These are phyloP conservation scores for Malassezia pachydermatis DNA, from an alignment of 1,284 basidiomycete genomes.

Conservation along the genomic window DNA sequence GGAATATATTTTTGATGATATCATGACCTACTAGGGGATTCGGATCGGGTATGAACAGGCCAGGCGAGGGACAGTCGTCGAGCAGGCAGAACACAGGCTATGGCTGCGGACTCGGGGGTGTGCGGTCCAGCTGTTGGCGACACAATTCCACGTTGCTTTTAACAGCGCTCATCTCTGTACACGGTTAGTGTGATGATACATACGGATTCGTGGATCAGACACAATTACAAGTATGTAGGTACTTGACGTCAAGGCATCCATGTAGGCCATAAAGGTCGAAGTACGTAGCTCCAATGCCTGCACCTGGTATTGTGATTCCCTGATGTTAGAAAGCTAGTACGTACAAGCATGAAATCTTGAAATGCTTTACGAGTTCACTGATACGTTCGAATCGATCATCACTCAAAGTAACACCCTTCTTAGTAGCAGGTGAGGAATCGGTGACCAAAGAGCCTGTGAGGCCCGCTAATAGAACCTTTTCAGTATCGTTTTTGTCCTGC, in stretches of 20 bases:
- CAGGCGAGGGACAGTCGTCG: no score
- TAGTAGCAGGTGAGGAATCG: constrained; percentile 43
- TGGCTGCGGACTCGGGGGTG: not conserved
- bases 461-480: constrained; percentile 6
- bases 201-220: constrained; percentile 75
- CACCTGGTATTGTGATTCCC: constrained; percentile 25
- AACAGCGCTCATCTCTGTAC: constrained; percentile 72
- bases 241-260: constrained; percentile 85
- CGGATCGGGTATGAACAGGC: no score
- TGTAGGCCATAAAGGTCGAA: constrained; percentile 65
- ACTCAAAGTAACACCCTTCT: constrained; percentile 51
- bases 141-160: constrained; percentile 72
- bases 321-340: constrained; percentile 15
- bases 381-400: constrained; percentile 86
- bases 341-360: constrained; percentile 73
- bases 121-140: constrained; percentile 47
- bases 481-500: constrained; percentile 4
- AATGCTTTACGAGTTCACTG: constrained; percentile 85
- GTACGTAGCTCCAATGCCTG: constrained; percentile 47
- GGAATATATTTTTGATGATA: not conserved
- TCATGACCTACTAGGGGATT: no score
- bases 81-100: no score
- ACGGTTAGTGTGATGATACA: constrained; percentile 31
- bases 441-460: constrained; percentile 7
- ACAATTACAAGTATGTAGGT: constrained; percentile 86